Base-by-base conservation (phyloP, 2,329 filamentous ascomycete species). In the Fusarium stilboides region DNA sequence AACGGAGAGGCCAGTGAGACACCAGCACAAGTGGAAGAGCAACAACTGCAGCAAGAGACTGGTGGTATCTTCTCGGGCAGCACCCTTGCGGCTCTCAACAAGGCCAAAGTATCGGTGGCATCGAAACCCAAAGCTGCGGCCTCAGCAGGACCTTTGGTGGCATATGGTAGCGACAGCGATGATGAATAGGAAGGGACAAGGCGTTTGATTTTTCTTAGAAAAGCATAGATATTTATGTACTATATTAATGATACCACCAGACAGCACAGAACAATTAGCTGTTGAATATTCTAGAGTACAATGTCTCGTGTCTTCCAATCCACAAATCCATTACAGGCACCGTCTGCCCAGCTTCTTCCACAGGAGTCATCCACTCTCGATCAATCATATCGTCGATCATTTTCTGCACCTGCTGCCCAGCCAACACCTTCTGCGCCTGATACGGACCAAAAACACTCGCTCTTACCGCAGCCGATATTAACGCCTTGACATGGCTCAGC, bases 161-260 rank as follows among this genome's bases (percentile, higher is more conserved):
- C 87, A 26, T 99, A 99, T 76, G 94, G 96, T 79, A 92, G 94
- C 77, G 94, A 97, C 80, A 92, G 94, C 77, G 94, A 97, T 64
- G 92, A 85, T 57, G 81, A 85, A 75, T 81, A 79, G 78, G 68
- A 45, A 79, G 78, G 68, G 47, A 63, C 66, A 74, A 74, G 62
- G 75, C 63, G 70, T 71, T 72, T 75, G 50, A 57, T 57, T 62
- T 43, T 60, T 62, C 64, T 52, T 59, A 68, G 57, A 53, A 61
- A 62, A 63, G 51, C 68, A 74, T 71, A 77, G 62, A 74, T 66
- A 69, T 68, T 69, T 65, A 57, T 71, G 69, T 73, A 5, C 22
- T 50, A 62, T 57, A 62, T 64, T 72, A 73, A 78, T 75, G 77
- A 80, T 78, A 77, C 70, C 69, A 74, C 63, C 65, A 46, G 59